A percentile compares a stretch with the other conserved stretches of the same genome.
phyloP scores from a whole-genome alignment of 345 rosid genomes.

The Heritiera fomes region DNA sequence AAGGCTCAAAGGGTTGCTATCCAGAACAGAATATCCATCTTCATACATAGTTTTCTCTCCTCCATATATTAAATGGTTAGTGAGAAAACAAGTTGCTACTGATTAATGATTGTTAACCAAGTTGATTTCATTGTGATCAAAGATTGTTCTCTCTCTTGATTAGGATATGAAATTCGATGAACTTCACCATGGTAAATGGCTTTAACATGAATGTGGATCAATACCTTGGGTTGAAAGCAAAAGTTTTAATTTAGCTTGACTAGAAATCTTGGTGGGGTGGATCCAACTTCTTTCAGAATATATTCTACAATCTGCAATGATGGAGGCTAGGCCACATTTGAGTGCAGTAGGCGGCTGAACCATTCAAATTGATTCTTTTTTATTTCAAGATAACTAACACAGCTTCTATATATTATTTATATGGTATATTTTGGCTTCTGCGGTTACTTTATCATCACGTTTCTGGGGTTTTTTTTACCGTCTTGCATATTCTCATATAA shows the following conservation, averaged over 20 bases:
- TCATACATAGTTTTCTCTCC: background rate
- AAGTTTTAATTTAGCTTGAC: background rate
- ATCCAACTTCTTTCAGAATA: background rate
- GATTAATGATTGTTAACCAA: background rate
- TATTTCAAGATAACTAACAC: background rate
- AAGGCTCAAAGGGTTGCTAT: slow-evolving; percentile 13
- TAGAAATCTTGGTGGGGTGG: background rate
- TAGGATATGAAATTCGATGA: background rate
- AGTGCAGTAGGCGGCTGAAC: slow-evolving; percentile 3
- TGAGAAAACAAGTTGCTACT: background rate
- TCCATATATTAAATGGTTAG: background rate
- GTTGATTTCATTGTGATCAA: background rate
- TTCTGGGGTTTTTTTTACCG: background rate
- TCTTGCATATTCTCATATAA: background rate
- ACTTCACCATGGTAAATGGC: background rate
- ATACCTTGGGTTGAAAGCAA: background rate
- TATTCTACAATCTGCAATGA: slow-evolving; percentile 9
- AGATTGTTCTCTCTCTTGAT: slow-evolving; percentile 10
- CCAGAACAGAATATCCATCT: slow-evolving; percentile 6
- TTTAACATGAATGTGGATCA: background rate
- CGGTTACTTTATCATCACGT: background rate
- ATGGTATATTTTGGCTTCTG: background rate
- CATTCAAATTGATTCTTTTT: background rate
- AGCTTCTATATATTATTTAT: background rate
- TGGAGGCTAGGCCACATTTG: background rate